Evolutionary conservation across 768 basidiomycete species (phyloP).

Genomic region (Leccinum barrowsii): DNA sequence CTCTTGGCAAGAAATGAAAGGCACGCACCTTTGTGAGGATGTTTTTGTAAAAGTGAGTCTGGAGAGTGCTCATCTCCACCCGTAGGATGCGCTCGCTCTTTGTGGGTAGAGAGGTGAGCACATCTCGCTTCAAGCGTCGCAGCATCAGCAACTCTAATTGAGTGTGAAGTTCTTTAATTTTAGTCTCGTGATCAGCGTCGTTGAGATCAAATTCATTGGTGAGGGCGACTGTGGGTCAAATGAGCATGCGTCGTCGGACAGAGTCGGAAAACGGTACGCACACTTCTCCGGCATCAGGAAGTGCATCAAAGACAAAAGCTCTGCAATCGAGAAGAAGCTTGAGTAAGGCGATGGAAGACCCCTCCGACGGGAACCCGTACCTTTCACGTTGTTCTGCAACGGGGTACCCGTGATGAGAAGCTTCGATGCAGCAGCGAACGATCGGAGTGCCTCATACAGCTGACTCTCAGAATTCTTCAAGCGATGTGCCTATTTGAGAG

Average conservation of each 20-base stretch:
- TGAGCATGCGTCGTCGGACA: constrained; percentile 5
- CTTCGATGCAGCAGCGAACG: constrained; percentile 88
- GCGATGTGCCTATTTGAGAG: constrained; percentile 73
- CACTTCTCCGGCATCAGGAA: constrained; percentile 99
- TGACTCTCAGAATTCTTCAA: constrained; percentile 98
- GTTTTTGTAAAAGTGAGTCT: constrained; percentile 98
- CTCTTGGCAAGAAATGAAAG: neutral
- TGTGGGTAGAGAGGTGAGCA: constrained; percentile 91
- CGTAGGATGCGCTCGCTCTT: constrained; percentile 98
- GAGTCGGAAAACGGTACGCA: constrained; percentile 34
- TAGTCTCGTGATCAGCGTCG: constrained; percentile 88
- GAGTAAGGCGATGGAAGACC: constrained; percentile 4
- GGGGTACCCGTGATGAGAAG: constrained; percentile 98
- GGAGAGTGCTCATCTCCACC: constrained; percentile 95
- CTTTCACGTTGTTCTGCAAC: constrained; percentile 98
- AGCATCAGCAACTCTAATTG: constrained; percentile 95
- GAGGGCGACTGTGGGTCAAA: constrained; percentile 61
- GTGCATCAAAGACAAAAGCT: constrained; percentile 95
- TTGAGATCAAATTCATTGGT: constrained; percentile 94
- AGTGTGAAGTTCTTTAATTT: constrained; percentile 93
- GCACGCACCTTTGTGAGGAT: constrained; percentile 79
- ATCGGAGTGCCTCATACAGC: constrained; percentile 87
- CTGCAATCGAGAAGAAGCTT: constrained; percentile 38
- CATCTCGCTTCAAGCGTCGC: constrained; percentile 90
- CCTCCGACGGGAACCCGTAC: constrained; percentile 38